phyloP scores from a whole-genome alignment of 441 rosid genomes.

The Adansonia rubrostipa region DNA sequence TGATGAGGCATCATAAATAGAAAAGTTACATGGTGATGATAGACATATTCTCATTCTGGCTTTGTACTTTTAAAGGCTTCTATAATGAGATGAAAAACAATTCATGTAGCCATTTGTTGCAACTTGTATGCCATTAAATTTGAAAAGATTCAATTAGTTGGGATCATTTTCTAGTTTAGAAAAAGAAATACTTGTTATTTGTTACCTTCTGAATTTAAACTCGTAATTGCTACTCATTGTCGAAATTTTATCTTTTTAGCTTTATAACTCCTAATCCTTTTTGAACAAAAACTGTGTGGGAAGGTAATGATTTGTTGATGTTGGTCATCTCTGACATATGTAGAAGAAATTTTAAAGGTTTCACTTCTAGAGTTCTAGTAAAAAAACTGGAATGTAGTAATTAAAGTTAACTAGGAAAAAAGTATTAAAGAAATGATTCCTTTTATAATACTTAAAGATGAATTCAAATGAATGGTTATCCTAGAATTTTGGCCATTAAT shows the following conservation, averaged over 20 bases:
- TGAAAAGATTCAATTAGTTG: slow-evolving; percentile 11
- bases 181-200: not conserved
- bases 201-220: not conserved
- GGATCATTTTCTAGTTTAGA: not conserved
- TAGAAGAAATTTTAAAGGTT: slow-evolving; percentile 4
- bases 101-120: slow-evolving; percentile 20
- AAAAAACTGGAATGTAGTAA: not conserved
- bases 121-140: slow-evolving; percentile 9
- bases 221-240: not conserved
- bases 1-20: slow-evolving; percentile 41
- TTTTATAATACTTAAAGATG: not conserved
- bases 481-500: not conserved
- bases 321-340: slow-evolving; percentile 1
- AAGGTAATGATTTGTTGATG: slow-evolving; percentile 1
- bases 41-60: slow-evolving; percentile 24
- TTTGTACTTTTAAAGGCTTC: slow-evolving; percentile 16
- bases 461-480: slow-evolving; percentile 16
- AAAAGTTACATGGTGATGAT: slow-evolving; percentile 34
- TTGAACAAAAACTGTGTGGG: not conserved
- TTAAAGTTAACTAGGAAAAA: not conserved
- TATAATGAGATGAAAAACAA: not conserved
- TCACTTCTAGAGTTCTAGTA: not conserved
- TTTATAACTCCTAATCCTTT: not conserved
- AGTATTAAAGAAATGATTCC: not conserved
- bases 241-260: not conserved